Conservation (phyloP, 768 basidiomycete genomes). For the Suillus spraguei region DNA sequence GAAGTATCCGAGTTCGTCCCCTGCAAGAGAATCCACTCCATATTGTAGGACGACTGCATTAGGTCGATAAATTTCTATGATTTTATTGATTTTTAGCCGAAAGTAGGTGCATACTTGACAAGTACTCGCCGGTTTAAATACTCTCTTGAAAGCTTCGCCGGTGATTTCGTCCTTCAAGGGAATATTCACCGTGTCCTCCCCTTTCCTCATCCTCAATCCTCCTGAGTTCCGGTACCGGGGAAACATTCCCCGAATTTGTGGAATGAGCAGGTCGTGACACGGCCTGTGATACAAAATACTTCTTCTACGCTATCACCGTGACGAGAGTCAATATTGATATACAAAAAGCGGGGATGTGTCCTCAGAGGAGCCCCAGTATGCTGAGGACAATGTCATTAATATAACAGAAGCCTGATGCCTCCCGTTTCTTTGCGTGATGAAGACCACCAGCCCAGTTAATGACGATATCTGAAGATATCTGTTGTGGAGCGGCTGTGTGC, state of each 20-base stretch:
- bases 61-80: conserved; percentile 89
- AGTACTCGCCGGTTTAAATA: conserved; percentile 87
- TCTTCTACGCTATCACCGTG: conserved; percentile 99
- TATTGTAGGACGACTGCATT: conserved; percentile 91
- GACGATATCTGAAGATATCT: conserved; percentile 75
- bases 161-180: conserved; percentile 94
- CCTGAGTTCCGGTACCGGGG: conserved; percentile 79
- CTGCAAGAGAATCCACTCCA: conserved; percentile 95
- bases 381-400: conserved; percentile 97
- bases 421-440: conserved; percentile 99
- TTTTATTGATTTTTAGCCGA: conserved; percentile 55
- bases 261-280: conserved; percentile 97
- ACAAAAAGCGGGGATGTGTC: conserved; percentile 83
- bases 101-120: neutral
- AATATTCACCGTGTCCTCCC: conserved; percentile 85
- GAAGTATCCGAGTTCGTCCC: conserved; percentile 95
- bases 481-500: conserved; percentile 78
- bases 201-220: conserved; percentile 81
- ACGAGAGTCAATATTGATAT: conserved; percentile 98
- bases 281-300: conserved; percentile 95
- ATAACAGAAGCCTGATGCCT: conserved; percentile 98
- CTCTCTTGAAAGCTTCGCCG: conserved; percentile 81
- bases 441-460: conserved; percentile 99
- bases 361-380: conserved; percentile 90
- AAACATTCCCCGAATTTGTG: conserved; percentile 93